Percentiles rank a stretch among this genome's conserved stretches.
These are phyloP conservation scores for Besnoitia besnoiti DNA, from an alignment of 169 alveolate genomes.

Conservation along the genomic window DNA sequence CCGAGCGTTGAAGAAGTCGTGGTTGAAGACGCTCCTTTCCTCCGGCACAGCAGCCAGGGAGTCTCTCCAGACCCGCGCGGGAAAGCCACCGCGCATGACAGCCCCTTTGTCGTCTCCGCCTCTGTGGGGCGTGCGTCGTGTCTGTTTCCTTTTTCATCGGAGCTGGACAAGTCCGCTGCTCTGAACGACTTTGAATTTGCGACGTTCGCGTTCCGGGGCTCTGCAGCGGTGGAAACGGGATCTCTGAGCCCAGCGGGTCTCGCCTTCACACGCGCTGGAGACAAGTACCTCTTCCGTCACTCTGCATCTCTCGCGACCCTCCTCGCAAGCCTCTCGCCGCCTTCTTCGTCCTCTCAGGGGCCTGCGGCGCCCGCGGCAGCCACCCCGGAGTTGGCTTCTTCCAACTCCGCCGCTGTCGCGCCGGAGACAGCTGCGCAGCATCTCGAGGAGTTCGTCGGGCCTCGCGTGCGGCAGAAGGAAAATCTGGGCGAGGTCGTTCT, in stretches of 20 bases:
- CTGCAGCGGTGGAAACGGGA: constrained; percentile 17
- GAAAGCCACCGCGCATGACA: not conserved
- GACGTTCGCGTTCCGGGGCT: not conserved
- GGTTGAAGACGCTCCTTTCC: not conserved
- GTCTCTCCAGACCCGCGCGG: not conserved
- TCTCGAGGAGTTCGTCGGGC: not conserved
- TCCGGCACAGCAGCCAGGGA: not conserved
- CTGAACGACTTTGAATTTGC: not conserved
- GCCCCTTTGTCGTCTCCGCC: not conserved
- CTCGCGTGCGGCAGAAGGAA: not conserved
- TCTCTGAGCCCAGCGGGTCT: not conserved
- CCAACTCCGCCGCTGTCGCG: too few relatives aligned
- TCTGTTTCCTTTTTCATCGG: not conserved
- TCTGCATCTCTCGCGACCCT: not conserved
- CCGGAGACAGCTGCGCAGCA: too few relatives aligned
- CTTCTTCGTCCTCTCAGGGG: not conserved
- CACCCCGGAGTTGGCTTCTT: too few relatives aligned
- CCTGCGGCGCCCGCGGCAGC: too few relatives aligned
- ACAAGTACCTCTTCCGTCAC: constrained; percentile 12
- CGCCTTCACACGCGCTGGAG: not conserved
- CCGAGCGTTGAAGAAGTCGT: not conserved
- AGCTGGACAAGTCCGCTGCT: not conserved
- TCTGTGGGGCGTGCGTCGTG: not conserved
- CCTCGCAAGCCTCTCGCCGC: not conserved
- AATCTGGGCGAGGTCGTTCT: constrained; percentile 23